Evolutionary conservation across 1,139 yeast species (phyloP).

Genomic region (Suzukiozyma palmioleophila): DNA sequence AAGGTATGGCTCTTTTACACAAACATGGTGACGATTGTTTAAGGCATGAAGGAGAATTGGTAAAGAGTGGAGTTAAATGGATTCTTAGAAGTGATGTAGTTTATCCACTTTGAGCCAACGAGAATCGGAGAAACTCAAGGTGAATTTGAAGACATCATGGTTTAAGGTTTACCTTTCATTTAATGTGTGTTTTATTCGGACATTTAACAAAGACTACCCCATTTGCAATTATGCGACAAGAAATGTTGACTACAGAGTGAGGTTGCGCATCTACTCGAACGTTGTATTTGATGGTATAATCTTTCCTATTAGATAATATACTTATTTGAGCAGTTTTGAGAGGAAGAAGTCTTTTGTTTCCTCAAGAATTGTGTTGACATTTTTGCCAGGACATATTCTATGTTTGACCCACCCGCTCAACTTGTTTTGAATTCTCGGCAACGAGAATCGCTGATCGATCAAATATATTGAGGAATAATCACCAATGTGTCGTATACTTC

Average conservation of each 20-base stretch:
- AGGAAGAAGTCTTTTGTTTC: slow-evolving; percentile 24
- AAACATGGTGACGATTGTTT: slow-evolving; percentile 67
- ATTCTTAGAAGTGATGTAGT: slow-evolving; percentile 60
- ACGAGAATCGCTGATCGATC: slow-evolving; percentile 60
- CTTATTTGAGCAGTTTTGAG: slow-evolving; percentile 6
- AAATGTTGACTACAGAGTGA: too few relatives aligned
- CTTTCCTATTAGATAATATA: too few relatives aligned
- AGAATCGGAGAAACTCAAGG: too few relatives aligned
- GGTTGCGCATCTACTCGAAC: too few relatives aligned
- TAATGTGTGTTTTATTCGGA: too few relatives aligned
- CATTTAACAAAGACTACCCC: too few relatives aligned
- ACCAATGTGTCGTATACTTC: slow-evolving; percentile 79
- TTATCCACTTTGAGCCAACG: slow-evolving; percentile 17
- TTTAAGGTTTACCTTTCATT: too few relatives aligned
- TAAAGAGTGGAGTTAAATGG: slow-evolving; percentile 57
- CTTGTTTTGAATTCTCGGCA: slow-evolving; percentile 49
- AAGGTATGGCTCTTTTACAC: slow-evolving; percentile 60
- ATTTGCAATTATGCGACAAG: too few relatives aligned
- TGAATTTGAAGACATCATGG: too few relatives aligned
- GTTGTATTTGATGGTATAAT: too few relatives aligned
- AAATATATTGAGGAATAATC: slow-evolving; percentile 79
- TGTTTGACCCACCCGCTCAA: slow-evolving; percentile 76
- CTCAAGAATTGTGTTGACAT: slow-evolving; percentile 12
- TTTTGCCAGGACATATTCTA: slow-evolving; percentile 18
- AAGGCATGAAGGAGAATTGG: slow-evolving; percentile 56